phyloP scores from a whole-genome alignment of 257 asterid species.

The Salvia hispanica region DNA sequence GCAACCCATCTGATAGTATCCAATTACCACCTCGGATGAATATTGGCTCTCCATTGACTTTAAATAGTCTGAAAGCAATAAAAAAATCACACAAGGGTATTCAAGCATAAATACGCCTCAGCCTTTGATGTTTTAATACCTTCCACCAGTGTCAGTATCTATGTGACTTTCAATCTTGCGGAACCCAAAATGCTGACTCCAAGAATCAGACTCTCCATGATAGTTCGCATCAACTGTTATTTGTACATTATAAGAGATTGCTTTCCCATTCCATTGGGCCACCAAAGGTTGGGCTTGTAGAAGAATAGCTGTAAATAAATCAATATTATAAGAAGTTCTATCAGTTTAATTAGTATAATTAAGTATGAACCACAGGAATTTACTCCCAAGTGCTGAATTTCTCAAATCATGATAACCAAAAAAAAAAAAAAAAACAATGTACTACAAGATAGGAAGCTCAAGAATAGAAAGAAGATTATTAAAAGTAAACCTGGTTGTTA shows the following conservation, averaged over 20 bases:
- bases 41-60: conserved; percentile 87
- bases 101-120: not conserved
- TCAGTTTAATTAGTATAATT: too few species aligned
- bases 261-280: conserved; percentile 99
- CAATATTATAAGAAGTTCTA: too few species aligned
- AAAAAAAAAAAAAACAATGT: too few species aligned
- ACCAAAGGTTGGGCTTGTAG: conserved; percentile 92
- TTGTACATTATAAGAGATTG: conserved; percentile 85
- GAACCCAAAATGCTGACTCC: conserved; percentile 87
- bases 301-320: conserved; percentile 59
- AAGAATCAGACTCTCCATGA: conserved; percentile 82
- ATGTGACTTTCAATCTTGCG: conserved; percentile 84
- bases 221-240: conserved; percentile 70
- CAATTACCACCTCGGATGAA: conserved; percentile 99
- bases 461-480: too few species aligned
- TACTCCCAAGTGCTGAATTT: too few species aligned
- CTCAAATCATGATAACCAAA: too few species aligned
- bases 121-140: conserved; percentile 46
- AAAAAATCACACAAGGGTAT: too few species aligned
- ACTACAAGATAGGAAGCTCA: too few species aligned
- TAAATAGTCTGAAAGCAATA: conserved; percentile 43
- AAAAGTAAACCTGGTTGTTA: too few species aligned
- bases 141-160: conserved; percentile 87
- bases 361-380: too few species aligned
- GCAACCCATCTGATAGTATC: conserved; percentile 94